phyloP scores from a whole-genome alignment of 352 stramenopile genomes.

The Pythium folliculosum region DNA sequence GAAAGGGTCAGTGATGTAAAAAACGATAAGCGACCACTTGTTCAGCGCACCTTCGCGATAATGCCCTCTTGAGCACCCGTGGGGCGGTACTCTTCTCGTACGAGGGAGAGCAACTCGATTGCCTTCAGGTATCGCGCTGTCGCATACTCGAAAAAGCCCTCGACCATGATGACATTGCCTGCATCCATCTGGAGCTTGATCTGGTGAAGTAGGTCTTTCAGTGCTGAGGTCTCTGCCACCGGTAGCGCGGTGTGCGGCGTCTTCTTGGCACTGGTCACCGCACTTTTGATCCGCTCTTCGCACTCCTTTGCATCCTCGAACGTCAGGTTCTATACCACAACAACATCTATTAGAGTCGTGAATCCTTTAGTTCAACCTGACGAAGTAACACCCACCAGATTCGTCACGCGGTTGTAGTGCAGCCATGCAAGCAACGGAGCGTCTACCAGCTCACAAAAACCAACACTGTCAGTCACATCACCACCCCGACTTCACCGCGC shows the following conservation, averaged over 20 bases:
- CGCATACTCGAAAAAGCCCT: constrained; percentile 69
- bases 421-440: constrained; percentile 65
- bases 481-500: no score
- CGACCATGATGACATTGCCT: constrained; percentile 59
- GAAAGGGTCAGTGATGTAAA: constrained; percentile 17
- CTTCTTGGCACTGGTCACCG: not conserved
- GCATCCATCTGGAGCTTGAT: constrained; percentile 48
- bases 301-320: constrained; percentile 27
- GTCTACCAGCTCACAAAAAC: constrained; percentile 18
- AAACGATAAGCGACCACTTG: not conserved
- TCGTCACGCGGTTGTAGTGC: constrained; percentile 61
- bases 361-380: not conserved
- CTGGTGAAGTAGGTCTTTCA: constrained; percentile 30
- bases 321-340: constrained; percentile 10
- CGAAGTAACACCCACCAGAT: constrained; percentile 31
- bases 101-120: constrained; percentile 1
- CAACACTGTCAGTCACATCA: not conserved
- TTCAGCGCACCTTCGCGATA: constrained; percentile 12
- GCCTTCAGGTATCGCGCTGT: constrained; percentile 47
- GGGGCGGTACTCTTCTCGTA: not conserved
- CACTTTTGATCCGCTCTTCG: constrained; percentile 25
- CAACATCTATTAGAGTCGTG: not conserved
- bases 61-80: not conserved
- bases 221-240: not conserved
- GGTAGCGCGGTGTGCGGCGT: not conserved